Percentiles rank a stretch among this genome's conserved stretches.
These are phyloP conservation scores for Pedinophyceae sp. DNA, from an alignment of 139 green algal species.

Conservation along the genomic window DNA sequence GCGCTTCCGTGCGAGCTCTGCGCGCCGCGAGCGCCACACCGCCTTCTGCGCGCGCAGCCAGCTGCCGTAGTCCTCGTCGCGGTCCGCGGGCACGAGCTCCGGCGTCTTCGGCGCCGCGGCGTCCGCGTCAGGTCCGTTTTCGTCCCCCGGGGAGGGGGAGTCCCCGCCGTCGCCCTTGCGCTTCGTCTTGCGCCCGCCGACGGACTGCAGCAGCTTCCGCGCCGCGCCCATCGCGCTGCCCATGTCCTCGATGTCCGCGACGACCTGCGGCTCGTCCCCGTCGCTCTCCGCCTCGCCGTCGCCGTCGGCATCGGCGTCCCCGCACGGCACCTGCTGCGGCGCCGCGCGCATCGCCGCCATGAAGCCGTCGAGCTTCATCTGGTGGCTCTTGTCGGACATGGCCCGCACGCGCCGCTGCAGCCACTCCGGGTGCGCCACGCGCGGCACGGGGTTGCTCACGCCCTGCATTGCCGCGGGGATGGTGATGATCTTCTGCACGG, in stretches of 20 bases:
- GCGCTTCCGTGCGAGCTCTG: background rate
- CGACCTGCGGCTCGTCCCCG: too few relatives aligned
- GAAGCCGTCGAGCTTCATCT: slow-evolving; percentile 40
- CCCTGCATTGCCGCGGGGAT: slow-evolving; percentile 92
- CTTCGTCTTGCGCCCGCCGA: background rate
- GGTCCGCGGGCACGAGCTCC: slow-evolving; percentile 8
- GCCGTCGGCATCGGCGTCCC: background rate
- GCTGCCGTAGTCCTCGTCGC: slow-evolving; percentile 32
- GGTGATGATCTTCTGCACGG: slow-evolving; percentile 99
- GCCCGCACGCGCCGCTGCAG: slow-evolving; percentile 49
- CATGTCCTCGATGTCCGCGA: slow-evolving; percentile 16
- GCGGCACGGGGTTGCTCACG: slow-evolving; percentile 51
- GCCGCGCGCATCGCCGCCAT: slow-evolving; percentile 22
- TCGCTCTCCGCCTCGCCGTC: background rate
- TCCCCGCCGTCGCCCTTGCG: background rate
- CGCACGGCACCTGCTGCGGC: too few relatives aligned
- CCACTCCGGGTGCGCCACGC: slow-evolving; percentile 89
- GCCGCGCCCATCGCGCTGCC: slow-evolving; percentile 2
- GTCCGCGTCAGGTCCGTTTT: slow-evolving; percentile 5
- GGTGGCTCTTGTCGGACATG: slow-evolving; percentile 53
- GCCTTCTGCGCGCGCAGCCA: slow-evolving; percentile 71
- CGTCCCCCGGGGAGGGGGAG: background rate
- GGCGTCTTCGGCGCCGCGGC: slow-evolving; percentile 8
- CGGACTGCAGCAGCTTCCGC: slow-evolving; percentile 5
- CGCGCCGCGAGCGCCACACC: slow-evolving; percentile 28